Evolutionary conservation across 177 flowering plant genomes (phyloP).

Genomic region (Tripterygium wilfordii): DNA sequence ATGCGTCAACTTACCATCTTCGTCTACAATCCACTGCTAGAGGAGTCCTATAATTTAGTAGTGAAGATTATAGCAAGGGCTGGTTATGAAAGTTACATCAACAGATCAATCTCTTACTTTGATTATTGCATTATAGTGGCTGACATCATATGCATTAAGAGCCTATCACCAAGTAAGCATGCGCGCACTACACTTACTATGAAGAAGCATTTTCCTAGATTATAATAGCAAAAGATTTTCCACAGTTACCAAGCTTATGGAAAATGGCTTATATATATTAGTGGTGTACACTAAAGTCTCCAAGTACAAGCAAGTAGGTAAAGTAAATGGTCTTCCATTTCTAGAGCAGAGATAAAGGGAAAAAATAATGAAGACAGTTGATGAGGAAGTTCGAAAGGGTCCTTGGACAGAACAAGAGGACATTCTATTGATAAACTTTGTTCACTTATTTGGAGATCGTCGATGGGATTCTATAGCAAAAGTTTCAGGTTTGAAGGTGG

Average conservation of each 20-base stretch:
- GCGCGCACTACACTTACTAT: conserved; percentile 25
- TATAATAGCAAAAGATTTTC: conserved; percentile 9
- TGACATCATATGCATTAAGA: conserved; percentile 25
- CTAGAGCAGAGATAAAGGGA: conserved; percentile 1
- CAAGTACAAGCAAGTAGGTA: conserved; percentile 10
- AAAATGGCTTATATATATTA: conserved; percentile 17
- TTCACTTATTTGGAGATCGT: conserved; percentile 82
- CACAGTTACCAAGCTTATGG: too few relatives aligned
- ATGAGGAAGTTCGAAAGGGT: conserved; percentile 71
- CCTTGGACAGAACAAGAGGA: conserved; percentile 99
- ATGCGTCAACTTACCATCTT: too few relatives aligned
- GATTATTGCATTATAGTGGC: conserved; percentile 22
- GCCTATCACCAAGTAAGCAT: conserved; percentile 15
- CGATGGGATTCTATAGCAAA: conserved; percentile 98
- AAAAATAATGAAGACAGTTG: conserved; percentile 29
- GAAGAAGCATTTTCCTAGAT: conserved; percentile 10
- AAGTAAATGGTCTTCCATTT: conserved; percentile 1
- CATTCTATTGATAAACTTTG: conserved; percentile 63
- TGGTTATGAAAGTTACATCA: conserved; percentile 13
- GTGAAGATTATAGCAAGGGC: background rate
- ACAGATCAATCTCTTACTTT: conserved; percentile 18
- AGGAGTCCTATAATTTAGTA: background rate
- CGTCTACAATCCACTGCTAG: too few relatives aligned
- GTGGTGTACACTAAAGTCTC: conserved; percentile 6
- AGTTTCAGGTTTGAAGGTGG: conserved; percentile 99